Evolutionary conservation across 768 basidiomycete genomes (phyloP).

Genomic region (Mycena latifolia): DNA sequence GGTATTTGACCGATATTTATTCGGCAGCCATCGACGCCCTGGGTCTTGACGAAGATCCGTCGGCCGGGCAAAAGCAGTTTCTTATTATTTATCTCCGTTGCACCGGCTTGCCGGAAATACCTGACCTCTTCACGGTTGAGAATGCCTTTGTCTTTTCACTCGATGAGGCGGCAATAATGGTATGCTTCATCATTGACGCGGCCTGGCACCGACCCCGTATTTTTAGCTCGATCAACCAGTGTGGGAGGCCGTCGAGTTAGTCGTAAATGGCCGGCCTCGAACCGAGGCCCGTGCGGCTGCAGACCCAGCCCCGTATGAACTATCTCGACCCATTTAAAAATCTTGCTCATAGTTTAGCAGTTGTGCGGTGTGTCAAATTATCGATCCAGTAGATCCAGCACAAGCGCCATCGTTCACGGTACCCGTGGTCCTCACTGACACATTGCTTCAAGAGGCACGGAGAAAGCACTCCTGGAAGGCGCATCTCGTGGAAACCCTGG

Average conservation of each 20-base stretch:
- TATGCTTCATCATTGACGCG: background rate
- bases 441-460: constrained; percentile 5
- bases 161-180: constrained; percentile 33
- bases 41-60: constrained; percentile 26
- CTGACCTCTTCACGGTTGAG: constrained; percentile 16
- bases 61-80: constrained; percentile 13
- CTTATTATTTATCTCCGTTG: constrained; percentile 31
- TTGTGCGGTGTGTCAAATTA: constrained; percentile 33
- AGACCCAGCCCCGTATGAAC: constrained; percentile 25
- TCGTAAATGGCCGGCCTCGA: constrained; percentile 29
- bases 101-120: constrained; percentile 22
- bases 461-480: constrained; percentile 25
- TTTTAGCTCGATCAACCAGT: constrained; percentile 20
- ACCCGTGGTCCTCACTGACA: constrained; percentile 27
- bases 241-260: constrained; percentile 19
- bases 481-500: constrained; percentile 26
- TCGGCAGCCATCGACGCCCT: constrained; percentile 34
- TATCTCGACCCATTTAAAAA: background rate
- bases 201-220: constrained; percentile 2
- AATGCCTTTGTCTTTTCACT: constrained; percentile 34
- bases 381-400: constrained; percentile 25
- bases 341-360: constrained; percentile 16
- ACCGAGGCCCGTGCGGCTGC: constrained; percentile 18
- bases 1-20: constrained; percentile 28
- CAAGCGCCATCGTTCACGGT: constrained; percentile 30